These are phyloP conservation scores for Dendrobium huoshanense DNA, from an alignment of 106 monocot genomes.

Conservation along the genomic window DNA sequence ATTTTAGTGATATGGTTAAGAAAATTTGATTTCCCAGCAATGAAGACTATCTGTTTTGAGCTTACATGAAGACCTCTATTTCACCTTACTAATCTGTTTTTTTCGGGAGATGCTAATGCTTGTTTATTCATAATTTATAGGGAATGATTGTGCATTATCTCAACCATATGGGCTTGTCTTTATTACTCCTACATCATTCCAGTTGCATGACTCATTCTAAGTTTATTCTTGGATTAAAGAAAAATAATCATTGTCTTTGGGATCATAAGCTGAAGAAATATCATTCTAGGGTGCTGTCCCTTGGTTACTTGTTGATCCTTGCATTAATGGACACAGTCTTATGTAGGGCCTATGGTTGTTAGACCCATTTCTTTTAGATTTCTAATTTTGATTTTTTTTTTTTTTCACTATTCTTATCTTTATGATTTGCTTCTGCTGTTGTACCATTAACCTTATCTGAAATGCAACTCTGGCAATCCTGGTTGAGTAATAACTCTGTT, in stretches of 20 bases:
- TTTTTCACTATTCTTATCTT: background rate
- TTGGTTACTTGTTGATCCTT: background rate
- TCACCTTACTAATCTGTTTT: background rate
- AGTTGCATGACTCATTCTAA: background rate
- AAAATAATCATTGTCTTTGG: too few relatives aligned
- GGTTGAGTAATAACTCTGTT: background rate
- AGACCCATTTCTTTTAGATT: background rate
- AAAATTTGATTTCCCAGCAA: background rate
- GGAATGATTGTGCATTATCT: background rate
- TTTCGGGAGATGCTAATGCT: background rate
- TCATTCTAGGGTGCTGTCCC: background rate
- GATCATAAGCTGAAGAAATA: background rate
- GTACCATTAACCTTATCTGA: background rate
- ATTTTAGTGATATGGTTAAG: background rate
- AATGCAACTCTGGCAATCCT: background rate
- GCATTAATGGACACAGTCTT: background rate
- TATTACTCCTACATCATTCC: background rate
- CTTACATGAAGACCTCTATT: background rate
- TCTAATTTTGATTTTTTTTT: background rate
- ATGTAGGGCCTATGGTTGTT: background rate
- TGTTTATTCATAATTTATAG: background rate
- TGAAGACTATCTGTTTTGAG: background rate
- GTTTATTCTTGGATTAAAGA: too few relatives aligned
- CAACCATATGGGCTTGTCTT: background rate
- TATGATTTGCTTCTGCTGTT: background rate